A percentile compares a stretch with the other conserved stretches of the same genome.
Conservation (phyloP, 371 early-diverging fungal species). For the Apophysomyces variabilis region DNA sequence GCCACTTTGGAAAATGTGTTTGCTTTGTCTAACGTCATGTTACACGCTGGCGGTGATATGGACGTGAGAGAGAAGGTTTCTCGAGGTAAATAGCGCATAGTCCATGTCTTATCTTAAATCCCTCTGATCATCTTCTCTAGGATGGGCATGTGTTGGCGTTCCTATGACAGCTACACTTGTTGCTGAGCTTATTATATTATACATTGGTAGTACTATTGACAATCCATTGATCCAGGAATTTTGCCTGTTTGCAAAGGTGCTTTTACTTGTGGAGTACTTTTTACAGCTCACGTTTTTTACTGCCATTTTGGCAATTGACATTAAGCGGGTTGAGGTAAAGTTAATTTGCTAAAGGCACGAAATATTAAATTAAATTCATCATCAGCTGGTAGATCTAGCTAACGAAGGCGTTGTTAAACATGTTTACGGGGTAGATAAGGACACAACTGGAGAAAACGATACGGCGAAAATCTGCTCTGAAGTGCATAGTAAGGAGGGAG, state of each 20-base stretch:
- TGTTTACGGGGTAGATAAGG: constrained; percentile 25
- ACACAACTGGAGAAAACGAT: constrained; percentile 16
- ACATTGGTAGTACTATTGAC: constrained; percentile 59
- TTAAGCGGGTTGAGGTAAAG: constrained; percentile 69
- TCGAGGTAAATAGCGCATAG: constrained; percentile 35
- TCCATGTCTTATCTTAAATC: background rate
- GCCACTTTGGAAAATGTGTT: constrained; percentile 77
- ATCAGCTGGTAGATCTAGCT: constrained; percentile 36
- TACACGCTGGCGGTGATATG: constrained; percentile 68
- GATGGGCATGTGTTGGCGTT: constrained; percentile 65
- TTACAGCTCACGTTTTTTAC: constrained; percentile 76
- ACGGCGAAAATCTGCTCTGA: constrained; percentile 26
- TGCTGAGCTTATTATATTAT: constrained; percentile 59
- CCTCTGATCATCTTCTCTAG: constrained; percentile 24
- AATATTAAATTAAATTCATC: background rate
- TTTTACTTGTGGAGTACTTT: constrained; percentile 71
- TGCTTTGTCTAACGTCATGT: constrained; percentile 71
- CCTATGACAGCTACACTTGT: constrained; percentile 64
- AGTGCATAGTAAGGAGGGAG: constrained; percentile 24
- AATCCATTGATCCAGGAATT: constrained; percentile 71
- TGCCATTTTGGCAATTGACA: constrained; percentile 75
- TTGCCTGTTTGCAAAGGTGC: constrained; percentile 68
- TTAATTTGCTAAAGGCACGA: background rate
- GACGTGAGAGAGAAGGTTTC: constrained; percentile 75
- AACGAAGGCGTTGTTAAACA: constrained; percentile 36